phyloP scores from a whole-genome alignment of 2,329 filamentous ascomycete species.

The Penicillium concentricum region DNA sequence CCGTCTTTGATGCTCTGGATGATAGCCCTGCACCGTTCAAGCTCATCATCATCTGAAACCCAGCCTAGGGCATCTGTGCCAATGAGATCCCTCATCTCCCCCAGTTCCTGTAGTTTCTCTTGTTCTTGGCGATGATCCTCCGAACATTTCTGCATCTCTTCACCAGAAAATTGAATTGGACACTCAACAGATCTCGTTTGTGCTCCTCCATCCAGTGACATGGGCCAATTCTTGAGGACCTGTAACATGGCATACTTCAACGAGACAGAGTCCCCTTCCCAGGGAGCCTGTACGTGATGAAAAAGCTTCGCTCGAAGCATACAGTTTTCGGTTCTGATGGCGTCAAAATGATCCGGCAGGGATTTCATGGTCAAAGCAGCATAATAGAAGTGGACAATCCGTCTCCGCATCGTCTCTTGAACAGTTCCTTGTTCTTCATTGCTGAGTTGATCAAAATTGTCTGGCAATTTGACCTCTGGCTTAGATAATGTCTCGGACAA shows the following conservation, averaged over 20 bases:
- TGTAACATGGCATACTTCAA: conserved; percentile 27
- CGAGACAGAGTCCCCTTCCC: conserved; percentile 30
- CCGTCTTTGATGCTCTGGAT: conserved; percentile 20
- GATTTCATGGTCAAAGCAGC: conserved; percentile 22
- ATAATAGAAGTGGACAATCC: conserved; percentile 27
- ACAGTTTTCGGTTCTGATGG: conserved; percentile 14
- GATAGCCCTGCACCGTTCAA: conserved; percentile 20
- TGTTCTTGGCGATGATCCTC: conserved; percentile 17
- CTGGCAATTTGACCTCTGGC: conserved; percentile 26
- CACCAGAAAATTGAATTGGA: conserved; percentile 22
- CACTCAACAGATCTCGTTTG: conserved; percentile 5
- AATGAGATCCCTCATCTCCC: conserved; percentile 24
- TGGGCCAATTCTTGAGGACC: conserved; percentile 23
- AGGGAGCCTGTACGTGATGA: conserved; percentile 21
- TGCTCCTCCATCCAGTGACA: conserved; percentile 11
- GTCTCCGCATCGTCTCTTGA: conserved; percentile 22
- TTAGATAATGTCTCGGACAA: conserved; percentile 24
- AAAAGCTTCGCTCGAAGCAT: conserved; percentile 29
- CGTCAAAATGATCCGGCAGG: conserved; percentile 26
- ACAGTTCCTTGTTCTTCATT: conserved; percentile 21
- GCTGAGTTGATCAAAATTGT: conserved; percentile 22
- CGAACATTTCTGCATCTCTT: conserved; percentile 17
- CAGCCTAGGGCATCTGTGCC: conserved; percentile 28
- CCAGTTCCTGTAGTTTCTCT: conserved; percentile 21
- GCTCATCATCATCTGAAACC: conserved; percentile 26